Base-by-base conservation (phyloP, 2,329 filamentous ascomycete genomes). In the Diaporthe amygdali region DNA sequence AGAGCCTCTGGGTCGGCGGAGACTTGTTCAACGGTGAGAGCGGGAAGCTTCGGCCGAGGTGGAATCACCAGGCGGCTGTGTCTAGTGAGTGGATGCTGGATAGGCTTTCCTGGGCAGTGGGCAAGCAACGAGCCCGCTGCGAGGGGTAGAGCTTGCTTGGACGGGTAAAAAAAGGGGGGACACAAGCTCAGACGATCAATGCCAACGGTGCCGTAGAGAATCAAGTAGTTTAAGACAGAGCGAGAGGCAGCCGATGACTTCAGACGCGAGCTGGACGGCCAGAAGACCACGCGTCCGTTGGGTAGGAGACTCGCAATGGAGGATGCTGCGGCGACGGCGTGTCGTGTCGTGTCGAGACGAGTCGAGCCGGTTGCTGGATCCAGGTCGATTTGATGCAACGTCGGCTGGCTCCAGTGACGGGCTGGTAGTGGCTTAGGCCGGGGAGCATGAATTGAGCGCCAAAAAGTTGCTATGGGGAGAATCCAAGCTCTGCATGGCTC, bases 51-150 rank as follows among this genome's bases (percentile, higher is more conserved):
- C 27, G 59, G 59, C 59, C 59, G 25, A 49, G 44, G 59, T 64
- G 59, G 59, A 64, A 64, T 64, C 30, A 64, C 44, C 59, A 49
- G 49, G 52, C 66, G 66, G 66, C 66, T 34, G 52, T 68, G 47
- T 37, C 37, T 56, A 41, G 64, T 30, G 47, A 32, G 64, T 55
- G 64, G 64, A 55, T 41, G 39, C 17, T 55, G 47, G 64, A 55
- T 67, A 55, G 41, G 59, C 59, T 49, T 64, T 64, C 44, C 59
- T 30, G 59, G 59, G 59, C 59, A 49, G 49, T 30, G 59, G 59
- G 59, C 59, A 49, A 64, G 44, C 44, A 64, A 27, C 34, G 30
- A 49, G 59, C 44, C 59, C 59, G 59, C 34, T 49, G 27, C 41
- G 44, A 47, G n/a, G 59, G 56, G n/a, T 32, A 30, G 56, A 44